These are phyloP conservation scores for Wickerhamomyces strasburgensis DNA, from an alignment of 805 yeast species.

Conservation along the genomic window DNA sequence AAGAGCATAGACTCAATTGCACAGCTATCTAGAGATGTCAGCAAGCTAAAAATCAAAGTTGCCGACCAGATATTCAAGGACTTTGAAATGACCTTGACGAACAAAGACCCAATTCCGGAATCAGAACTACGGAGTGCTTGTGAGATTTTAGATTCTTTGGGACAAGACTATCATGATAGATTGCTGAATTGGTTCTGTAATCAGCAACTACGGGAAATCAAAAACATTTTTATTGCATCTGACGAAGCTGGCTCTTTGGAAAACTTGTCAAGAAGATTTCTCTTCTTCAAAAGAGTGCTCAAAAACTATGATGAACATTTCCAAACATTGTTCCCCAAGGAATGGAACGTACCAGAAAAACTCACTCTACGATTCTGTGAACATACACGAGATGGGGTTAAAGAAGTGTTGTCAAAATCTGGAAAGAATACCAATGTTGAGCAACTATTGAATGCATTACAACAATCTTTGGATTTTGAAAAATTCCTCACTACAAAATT, in stretches of 20 bases:
- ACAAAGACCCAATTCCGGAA: conserved; percentile 23
- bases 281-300: conserved; percentile 72
- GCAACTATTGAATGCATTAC: conserved; percentile 60
- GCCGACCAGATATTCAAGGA: conserved; percentile 70
- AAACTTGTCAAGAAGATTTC: conserved; percentile 73
- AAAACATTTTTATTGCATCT: conserved; percentile 63
- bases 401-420: conserved; percentile 42
- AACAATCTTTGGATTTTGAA: conserved; percentile 83
- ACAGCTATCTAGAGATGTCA: conserved; percentile 52
- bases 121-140: conserved; percentile 57
- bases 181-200: conserved; percentile 71
- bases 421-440: conserved; percentile 50
- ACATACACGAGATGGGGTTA: conserved; percentile 63
- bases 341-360: conserved; percentile 66
- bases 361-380: conserved; percentile 61
- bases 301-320: conserved; percentile 51
- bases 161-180: conserved; percentile 50
- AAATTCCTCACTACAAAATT: conserved; percentile 61
- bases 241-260: conserved; percentile 97
- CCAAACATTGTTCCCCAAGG: conserved; percentile 53
- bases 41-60: conserved; percentile 53
- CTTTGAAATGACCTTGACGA: conserved; percentile 48
- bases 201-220: conserved; percentile 66
- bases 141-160: conserved; percentile 60
- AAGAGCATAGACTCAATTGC: conserved; percentile 81